phyloP scores from a whole-genome alignment of 2,329 filamentous ascomycete genomes.

The Arthrinium phaeospermum region DNA sequence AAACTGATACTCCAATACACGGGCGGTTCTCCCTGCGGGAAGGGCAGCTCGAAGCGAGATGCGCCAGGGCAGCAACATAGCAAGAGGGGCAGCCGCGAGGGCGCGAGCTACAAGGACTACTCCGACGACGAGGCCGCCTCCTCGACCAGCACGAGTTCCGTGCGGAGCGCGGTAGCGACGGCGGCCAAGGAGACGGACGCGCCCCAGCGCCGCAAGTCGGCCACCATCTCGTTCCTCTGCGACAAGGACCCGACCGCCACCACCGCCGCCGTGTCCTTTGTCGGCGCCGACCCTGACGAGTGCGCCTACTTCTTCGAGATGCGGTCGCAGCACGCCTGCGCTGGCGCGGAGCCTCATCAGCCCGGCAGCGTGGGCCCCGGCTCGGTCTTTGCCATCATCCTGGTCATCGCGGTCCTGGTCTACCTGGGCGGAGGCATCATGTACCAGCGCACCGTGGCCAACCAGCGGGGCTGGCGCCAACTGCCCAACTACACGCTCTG shows the following conservation, averaged over 20 bases:
- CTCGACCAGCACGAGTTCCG: background rate
- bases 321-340: constrained; percentile 82
- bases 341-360: constrained; percentile 70
- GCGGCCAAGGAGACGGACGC: constrained; percentile 41
- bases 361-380: constrained; percentile 73
- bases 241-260: constrained; percentile 77
- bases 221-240: constrained; percentile 91
- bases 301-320: constrained; percentile 97
- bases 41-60: constrained; percentile 45
- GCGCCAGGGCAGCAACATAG: constrained; percentile 36
- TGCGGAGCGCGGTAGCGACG: constrained; percentile 27
- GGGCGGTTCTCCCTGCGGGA: constrained; percentile 76
- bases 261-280: constrained; percentile 78
- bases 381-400: constrained; percentile 87
- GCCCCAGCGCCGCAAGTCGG: constrained; percentile 68
- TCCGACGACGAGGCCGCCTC: constrained; percentile 39
- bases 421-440: constrained; percentile 93
- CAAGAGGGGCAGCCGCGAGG: constrained; percentile 41
- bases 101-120: constrained; percentile 39
- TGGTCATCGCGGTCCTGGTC: constrained; percentile 75
- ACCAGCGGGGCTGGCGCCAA: constrained; percentile 94
- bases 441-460: constrained; percentile 92
- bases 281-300: constrained; percentile 82
- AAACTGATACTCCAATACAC: constrained; percentile 81
- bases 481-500: constrained; percentile 93